Conservation (phyloP, 108 stramenopile genomes). For the Pseudonitzschia pungens region DNA sequence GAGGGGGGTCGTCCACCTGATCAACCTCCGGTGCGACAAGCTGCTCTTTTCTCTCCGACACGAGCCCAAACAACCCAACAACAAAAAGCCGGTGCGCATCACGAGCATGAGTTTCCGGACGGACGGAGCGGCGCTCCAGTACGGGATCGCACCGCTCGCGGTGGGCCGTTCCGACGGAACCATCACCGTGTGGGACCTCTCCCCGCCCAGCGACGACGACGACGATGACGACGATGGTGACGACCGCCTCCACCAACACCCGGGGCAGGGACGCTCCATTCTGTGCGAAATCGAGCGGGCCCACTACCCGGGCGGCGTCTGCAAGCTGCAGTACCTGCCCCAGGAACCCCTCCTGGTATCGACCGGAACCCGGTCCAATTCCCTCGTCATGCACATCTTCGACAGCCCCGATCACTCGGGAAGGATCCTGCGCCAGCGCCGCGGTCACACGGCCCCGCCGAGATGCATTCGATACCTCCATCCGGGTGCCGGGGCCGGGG, state of each 20-base stretch:
- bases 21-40: constrained; percentile 73
- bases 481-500: constrained; percentile 53
- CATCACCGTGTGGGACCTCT: constrained; percentile 82
- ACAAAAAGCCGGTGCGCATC: constrained; percentile 30
- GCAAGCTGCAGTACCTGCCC: constrained; percentile 68
- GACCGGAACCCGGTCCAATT: constrained; percentile 67
- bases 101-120: constrained; percentile 83
- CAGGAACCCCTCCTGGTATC: constrained; percentile 82
- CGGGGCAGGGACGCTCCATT: constrained; percentile 45
- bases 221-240: too few species aligned
- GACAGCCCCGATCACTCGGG: constrained; percentile 86
- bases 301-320: constrained; percentile 74
- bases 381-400: constrained; percentile 75
- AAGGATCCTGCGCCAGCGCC: constrained; percentile 63
- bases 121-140: constrained; percentile 72
- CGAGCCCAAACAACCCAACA: constrained; percentile 26
- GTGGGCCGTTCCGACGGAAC: constrained; percentile 77
- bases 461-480: constrained; percentile 68
- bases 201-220: constrained; percentile 56
- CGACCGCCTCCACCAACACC: too few species aligned
- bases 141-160: constrained; percentile 78
- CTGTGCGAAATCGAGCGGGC: constrained; percentile 62
- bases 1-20: constrained; percentile 64
- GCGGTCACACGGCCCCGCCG: constrained; percentile 79
- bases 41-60: constrained; percentile 70